Evolutionary conservation across 805 yeast species (phyloP), one percentile per base, ranked within the genome.

Genomic region (Kodamaea sagamina): DNA sequence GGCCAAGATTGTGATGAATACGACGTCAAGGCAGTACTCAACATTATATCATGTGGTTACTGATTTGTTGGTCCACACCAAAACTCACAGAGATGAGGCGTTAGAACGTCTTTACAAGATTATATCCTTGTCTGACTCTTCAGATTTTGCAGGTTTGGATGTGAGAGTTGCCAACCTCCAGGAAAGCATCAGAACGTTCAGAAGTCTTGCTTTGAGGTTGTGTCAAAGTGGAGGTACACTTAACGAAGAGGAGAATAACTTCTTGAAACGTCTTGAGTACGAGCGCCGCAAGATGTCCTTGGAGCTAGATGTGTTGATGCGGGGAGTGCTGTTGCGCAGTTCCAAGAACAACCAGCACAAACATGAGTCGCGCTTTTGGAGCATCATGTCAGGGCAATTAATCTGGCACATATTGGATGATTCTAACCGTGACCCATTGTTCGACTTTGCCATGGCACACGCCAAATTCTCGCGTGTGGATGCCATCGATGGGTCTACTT

Each of bases 381-480:
- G 47, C 25, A 55, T 67, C 16, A 41, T 54, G 18, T 80, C 90
- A 0, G 89, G 84, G 50, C 84, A 84, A 47, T 71, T 89, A 32
- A 78, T 82, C 32, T 68, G 89, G 61, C 92, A 86, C 54, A 67
- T 90, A 58, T 65, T 89, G 45, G 27, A 42, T 8, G 80, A 79
- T 43, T 78, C 77, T 8, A 62, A 74, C 6, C 65, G 86, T 17
- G 57, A 68, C 11, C 87, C 92, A 8, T 81, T 90, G 52, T 60
- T 88, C 40, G 92, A 85, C 51, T 67, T 89, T 43, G 81, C 84
- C 0, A 56, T 90, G 10, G 82, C 83, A 1, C 73, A 77, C 24
- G 76, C 86, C 2, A 68, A 67, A 21, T 87, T 82, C 61, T 67
- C 77, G 35, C 69, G 95, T 42, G 55, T 82, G 4, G 87, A 82